These are phyloP conservation scores for Rusavskia elegans DNA, from an alignment of 495 filamentous ascomycete genomes.

Conservation along the genomic window DNA sequence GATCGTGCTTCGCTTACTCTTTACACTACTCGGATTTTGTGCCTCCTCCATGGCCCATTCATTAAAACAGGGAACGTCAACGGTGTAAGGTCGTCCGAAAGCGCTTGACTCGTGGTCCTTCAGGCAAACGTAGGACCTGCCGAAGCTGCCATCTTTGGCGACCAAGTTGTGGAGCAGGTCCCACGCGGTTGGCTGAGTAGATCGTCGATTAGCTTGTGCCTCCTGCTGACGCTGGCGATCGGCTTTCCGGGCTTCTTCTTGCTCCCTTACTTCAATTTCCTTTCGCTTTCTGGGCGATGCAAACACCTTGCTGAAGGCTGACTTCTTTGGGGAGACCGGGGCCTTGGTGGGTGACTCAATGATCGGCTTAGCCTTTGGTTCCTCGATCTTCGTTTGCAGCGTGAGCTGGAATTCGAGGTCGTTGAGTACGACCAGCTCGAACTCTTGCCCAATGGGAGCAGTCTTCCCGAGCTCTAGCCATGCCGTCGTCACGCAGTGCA, in stretches of 20 bases:
- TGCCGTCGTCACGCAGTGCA: constrained; percentile 92
- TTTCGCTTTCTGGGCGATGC: constrained; percentile 89
- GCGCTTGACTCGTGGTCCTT: constrained; percentile 79
- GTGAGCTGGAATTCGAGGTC: constrained; percentile 96
- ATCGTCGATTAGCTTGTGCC: constrained; percentile 40
- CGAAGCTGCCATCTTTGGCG: constrained; percentile 83
- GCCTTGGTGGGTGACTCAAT: constrained; percentile 39
- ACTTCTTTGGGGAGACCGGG: constrained; percentile 46
- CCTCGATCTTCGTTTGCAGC: constrained; percentile 83
- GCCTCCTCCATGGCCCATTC: constrained; percentile 91
- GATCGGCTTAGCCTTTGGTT: constrained; percentile 42
- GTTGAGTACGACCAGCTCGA: constrained; percentile 90
- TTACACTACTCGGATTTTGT: constrained; percentile 51
- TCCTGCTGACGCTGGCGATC: constrained; percentile 49
- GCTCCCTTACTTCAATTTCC: constrained; percentile 69
- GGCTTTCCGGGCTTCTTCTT: constrained; percentile 53
- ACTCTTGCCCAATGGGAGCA: constrained; percentile 94
- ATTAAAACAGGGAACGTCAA: constrained; percentile 87
- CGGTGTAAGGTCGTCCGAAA: constrained; percentile 71
- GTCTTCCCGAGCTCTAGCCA: constrained; percentile 88
- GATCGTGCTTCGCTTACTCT: constrained; percentile 65
- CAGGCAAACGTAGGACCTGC: constrained; percentile 76
- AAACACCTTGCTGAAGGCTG: constrained; percentile 81
- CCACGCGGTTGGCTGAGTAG: constrained; percentile 48
- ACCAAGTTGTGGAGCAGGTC: constrained; percentile 75